Conservation (phyloP, 192 early-diverging fungal genomes). For the Entomortierella chlamydospora region DNA sequence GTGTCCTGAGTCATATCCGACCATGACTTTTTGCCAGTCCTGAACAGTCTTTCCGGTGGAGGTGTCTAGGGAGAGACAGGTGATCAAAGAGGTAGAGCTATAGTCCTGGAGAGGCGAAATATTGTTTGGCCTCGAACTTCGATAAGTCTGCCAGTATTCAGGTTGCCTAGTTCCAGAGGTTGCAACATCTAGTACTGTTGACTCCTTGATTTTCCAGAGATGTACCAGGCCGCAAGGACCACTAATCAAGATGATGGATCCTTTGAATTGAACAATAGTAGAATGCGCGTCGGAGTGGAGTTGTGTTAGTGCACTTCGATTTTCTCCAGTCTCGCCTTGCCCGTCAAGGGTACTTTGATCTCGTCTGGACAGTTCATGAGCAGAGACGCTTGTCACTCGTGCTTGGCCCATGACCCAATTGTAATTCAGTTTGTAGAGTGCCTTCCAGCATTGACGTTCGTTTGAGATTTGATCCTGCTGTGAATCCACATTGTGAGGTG, state of each 20-base stretch:
- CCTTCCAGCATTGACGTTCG: slow-evolving; percentile 38
- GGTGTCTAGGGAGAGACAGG: slow-evolving; percentile 21
- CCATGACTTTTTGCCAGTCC: slow-evolving; percentile 40
- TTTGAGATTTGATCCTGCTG: slow-evolving; percentile 1
- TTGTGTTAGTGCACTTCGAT: not conserved
- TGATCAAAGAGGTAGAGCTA: not conserved
- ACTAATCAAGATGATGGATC: slow-evolving; percentile 19
- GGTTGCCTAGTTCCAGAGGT: not conserved
- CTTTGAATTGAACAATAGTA: slow-evolving; percentile 33
- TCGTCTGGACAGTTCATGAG: slow-evolving; percentile 4
- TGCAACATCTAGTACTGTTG: not conserved
- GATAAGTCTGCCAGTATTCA: slow-evolving; percentile 42
- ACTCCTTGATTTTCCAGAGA: slow-evolving; percentile 27
- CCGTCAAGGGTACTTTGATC: slow-evolving; percentile 8
- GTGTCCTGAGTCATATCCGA: slow-evolving; percentile 40
- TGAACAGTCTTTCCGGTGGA: not conserved
- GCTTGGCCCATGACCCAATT: slow-evolving; percentile 52
- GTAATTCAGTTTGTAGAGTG: slow-evolving; percentile 38
- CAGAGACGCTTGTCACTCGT: slow-evolving; percentile 14
- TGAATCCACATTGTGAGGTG: not conserved
- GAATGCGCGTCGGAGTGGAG: not conserved
- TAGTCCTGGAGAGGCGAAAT: not conserved
- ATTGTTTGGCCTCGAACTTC: not conserved
- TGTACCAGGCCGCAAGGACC: slow-evolving; percentile 29
- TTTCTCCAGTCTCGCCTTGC: not conserved